phyloP scores from a whole-genome alignment of 1,284 basidiomycete species.

The Sanghuangporus sanghuang region DNA sequence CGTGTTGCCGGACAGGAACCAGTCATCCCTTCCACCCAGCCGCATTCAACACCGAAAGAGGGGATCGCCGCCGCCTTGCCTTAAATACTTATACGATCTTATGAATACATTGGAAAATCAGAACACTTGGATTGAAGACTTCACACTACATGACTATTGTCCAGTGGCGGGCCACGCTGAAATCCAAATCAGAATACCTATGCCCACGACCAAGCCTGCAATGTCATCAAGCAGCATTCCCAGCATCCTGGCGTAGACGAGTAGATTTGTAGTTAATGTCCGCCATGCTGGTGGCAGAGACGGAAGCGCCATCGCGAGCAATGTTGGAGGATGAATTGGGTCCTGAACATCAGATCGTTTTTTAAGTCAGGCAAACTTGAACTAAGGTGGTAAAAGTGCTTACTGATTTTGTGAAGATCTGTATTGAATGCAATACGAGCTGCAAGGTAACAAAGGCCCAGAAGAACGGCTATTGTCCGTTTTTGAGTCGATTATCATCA shows the following conservation, averaged over 20 bases:
- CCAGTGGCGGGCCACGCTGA: slow-evolving; percentile 39
- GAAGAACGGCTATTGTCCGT: slow-evolving; percentile 59
- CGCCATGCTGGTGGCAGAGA: slow-evolving; percentile 62
- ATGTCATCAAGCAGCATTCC: slow-evolving; percentile 63
- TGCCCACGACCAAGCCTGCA: slow-evolving; percentile 56
- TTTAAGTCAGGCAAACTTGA: slow-evolving; percentile 9
- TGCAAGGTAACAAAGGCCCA: slow-evolving; percentile 72
- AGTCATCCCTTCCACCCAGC: slow-evolving; percentile 32
- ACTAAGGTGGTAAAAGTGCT: slow-evolving; percentile 26
- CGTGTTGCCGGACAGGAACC: slow-evolving; percentile 41
- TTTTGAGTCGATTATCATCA: background rate
- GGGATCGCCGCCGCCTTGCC: slow-evolving; percentile 49
- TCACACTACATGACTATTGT: background rate
- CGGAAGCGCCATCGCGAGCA: slow-evolving; percentile 56
- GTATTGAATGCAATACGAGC: slow-evolving; percentile 60
- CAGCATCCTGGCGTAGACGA: slow-evolving; percentile 65
- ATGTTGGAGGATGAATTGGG: slow-evolving; percentile 48
- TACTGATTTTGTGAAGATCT: slow-evolving; percentile 64
- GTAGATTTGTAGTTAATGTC: slow-evolving; percentile 48
- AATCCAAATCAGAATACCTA: slow-evolving; percentile 56
- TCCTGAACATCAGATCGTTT: slow-evolving; percentile 36
- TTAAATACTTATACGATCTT: slow-evolving; percentile 23
- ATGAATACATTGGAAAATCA: background rate
- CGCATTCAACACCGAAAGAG: slow-evolving; percentile 31
- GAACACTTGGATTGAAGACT: background rate